Evolutionary conservation across 2,329 filamentous ascomycete genomes (phyloP).

Genomic region (Dissoconium aciculare): DNA sequence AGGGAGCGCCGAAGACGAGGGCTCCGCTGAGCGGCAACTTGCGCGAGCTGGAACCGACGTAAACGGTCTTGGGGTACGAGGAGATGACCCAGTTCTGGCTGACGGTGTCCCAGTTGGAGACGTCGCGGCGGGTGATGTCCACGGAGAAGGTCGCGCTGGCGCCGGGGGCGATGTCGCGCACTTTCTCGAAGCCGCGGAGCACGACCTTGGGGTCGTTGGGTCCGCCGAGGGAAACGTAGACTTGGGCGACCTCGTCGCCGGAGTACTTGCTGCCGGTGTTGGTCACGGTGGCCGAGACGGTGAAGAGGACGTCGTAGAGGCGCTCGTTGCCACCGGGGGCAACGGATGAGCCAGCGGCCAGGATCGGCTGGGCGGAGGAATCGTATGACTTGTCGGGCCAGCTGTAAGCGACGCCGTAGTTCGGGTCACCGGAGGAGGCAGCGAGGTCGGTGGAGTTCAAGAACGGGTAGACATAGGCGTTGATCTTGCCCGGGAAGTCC

Average conservation of each 20-base stretch:
- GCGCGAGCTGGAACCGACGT: constrained; percentile 45
- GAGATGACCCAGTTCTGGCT: constrained; percentile 66
- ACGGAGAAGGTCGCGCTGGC: constrained; percentile 50
- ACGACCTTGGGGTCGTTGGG: constrained; percentile 50
- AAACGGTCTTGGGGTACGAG: constrained; percentile 42
- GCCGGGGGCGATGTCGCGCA: constrained; percentile 59
- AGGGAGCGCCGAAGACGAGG: too few species aligned
- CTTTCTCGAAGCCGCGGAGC: constrained; percentile 68
- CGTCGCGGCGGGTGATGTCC: constrained; percentile 59
- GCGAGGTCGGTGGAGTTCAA: constrained; percentile 47
- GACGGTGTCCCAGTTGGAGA: constrained; percentile 71
- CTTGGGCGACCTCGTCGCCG: constrained; percentile 60
- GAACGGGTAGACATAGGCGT: constrained; percentile 55
- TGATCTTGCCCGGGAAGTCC: constrained; percentile 36
- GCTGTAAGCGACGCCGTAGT: constrained; percentile 50
- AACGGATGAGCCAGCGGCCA: constrained; percentile 45
- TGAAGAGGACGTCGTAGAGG: constrained; percentile 57
- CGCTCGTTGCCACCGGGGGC: constrained; percentile 44
- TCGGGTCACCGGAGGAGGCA: constrained; percentile 41
- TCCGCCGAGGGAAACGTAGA: constrained; percentile 67
- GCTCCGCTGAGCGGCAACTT: constrained; percentile 35
- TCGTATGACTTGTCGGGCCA: constrained; percentile 43
- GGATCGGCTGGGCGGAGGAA: constrained; percentile 41
- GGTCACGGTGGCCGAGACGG: constrained; percentile 49
- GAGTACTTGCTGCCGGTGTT: constrained; percentile 53